Evolutionary conservation across 192 early-diverging fungal genomes (phyloP).

Genomic region (Dissophora ornata): DNA sequence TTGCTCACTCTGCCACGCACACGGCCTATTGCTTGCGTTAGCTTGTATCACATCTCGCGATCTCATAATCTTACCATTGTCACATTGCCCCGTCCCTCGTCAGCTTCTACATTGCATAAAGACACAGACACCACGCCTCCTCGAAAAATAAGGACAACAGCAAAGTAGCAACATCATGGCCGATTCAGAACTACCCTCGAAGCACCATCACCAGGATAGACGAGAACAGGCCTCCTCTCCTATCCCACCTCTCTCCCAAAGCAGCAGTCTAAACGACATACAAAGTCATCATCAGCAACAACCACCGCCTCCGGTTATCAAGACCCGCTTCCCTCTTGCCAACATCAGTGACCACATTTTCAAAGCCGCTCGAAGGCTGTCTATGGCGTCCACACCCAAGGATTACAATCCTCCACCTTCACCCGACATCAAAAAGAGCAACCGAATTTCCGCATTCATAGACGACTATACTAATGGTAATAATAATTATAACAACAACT

Average conservation of each 20-base stretch:
- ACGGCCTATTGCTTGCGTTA: no score
- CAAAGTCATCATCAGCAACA: background rate
- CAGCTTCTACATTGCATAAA: slow-evolving; percentile 3
- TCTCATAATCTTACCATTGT: no score
- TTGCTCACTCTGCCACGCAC: no score
- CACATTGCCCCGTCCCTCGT: no score
- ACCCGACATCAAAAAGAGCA: slow-evolving; percentile 35
- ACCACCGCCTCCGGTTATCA: slow-evolving; percentile 30
- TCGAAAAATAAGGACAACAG: background rate
- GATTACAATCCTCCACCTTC: slow-evolving; percentile 9
- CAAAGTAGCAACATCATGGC: slow-evolving; percentile 9
- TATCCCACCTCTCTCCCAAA: slow-evolving; percentile 12
- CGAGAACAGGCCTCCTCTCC: slow-evolving; percentile 5
- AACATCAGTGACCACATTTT: slow-evolving; percentile 35
- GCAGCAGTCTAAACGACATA: slow-evolving; percentile 8
- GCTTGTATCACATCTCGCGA: no score
- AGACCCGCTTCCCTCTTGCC: slow-evolving; percentile 31
- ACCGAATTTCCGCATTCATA: background rate
- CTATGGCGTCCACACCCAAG: slow-evolving; percentile 19
- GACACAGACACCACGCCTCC: background rate
- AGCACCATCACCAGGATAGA: slow-evolving; percentile 8
- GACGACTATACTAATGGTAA: background rate
- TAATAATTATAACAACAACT: background rate
- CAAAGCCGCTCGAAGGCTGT: slow-evolving; percentile 46
- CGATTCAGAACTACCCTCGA: slow-evolving; percentile 28